phyloP scores from a whole-genome alignment of 495 filamentous ascomycete species.

The Lasiosphaeriaceae sp. region DNA sequence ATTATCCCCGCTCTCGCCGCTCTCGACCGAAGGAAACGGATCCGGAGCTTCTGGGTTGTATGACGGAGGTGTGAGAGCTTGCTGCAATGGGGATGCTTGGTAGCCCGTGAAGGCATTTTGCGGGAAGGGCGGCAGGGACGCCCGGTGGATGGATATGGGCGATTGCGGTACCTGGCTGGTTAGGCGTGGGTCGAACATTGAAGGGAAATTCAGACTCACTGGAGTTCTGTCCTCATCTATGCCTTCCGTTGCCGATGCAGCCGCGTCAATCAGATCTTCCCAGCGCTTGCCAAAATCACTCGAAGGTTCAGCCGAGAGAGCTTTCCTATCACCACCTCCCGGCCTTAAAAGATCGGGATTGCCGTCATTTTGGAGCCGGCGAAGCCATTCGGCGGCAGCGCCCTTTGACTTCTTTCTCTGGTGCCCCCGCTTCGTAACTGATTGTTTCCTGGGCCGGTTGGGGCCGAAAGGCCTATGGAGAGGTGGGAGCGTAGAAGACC shows the following conservation, averaged over 20 bases:
- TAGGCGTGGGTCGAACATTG: conserved; percentile 33
- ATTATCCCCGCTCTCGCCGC: conserved; percentile 55
- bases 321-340: conserved; percentile 74
- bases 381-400: conserved; percentile 43
- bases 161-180: conserved; percentile 61
- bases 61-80: conserved; percentile 76
- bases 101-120: conserved; percentile 66
- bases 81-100: conserved; percentile 80
- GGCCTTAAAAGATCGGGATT: conserved; percentile 49
- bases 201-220: conserved; percentile 49
- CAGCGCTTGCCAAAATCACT: conserved; percentile 80
- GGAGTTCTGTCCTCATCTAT: conserved; percentile 82
- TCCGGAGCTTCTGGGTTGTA: conserved; percentile 62
- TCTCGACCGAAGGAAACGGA: conserved; percentile 82
- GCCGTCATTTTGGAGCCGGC: conserved; percentile 44
- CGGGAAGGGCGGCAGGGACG: conserved; percentile 70
- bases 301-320: conserved; percentile 76
- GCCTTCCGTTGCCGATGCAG: conserved; percentile 83
- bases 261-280: conserved; percentile 89
- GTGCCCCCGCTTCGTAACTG: conserved; percentile 74
- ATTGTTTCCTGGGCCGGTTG: conserved; percentile 74
- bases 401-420: conserved; percentile 72
- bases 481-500: conserved; percentile 81
- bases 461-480: conserved; percentile 61
- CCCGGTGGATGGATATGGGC: conserved; percentile 63